Evolutionary conservation across 805 yeast species (phyloP).

Genomic region (Candida lessepsii): DNA sequence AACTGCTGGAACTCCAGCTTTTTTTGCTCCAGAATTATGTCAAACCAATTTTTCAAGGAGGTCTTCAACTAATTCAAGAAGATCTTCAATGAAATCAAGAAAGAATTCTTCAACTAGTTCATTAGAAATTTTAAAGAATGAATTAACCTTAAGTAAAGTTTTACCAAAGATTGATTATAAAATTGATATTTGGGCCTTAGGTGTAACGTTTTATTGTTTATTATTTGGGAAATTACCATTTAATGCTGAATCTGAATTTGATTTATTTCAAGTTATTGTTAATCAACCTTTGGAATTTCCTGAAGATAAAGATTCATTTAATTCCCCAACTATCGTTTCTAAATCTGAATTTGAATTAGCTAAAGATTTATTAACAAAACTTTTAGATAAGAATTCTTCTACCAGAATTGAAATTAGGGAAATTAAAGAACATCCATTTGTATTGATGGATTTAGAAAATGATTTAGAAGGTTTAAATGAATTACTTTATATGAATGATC

Average conservation of each 20-base stretch:
- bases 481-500: constrained; percentile 31
- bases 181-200: constrained; percentile 97
- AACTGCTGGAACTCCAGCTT: constrained; percentile 97
- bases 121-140: constrained; percentile 23
- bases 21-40: constrained; percentile 92
- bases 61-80: constrained; percentile 8
- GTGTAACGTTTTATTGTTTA: constrained; percentile 86
- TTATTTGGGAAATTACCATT: constrained; percentile 89
- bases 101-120: constrained; percentile 20
- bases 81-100: constrained; percentile 7
- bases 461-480: constrained; percentile 36
- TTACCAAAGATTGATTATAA: constrained; percentile 65
- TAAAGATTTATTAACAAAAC: constrained; percentile 55
- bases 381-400: constrained; percentile 70
- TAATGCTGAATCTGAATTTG: constrained; percentile 81
- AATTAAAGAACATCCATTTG: constrained; percentile 76
- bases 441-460: constrained; percentile 38
- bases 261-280: constrained; percentile 78
- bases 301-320: constrained; percentile 26
- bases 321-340: constrained; percentile 38
- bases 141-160: constrained; percentile 19
- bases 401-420: constrained; percentile 67
- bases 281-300: constrained; percentile 63
- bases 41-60: constrained; percentile 46
- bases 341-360: constrained; percentile 47